Percentiles rank a stretch among this genome's conserved stretches.
phyloP scores from a whole-genome alignment of 805 yeast species.

The Starmerella cellae region DNA sequence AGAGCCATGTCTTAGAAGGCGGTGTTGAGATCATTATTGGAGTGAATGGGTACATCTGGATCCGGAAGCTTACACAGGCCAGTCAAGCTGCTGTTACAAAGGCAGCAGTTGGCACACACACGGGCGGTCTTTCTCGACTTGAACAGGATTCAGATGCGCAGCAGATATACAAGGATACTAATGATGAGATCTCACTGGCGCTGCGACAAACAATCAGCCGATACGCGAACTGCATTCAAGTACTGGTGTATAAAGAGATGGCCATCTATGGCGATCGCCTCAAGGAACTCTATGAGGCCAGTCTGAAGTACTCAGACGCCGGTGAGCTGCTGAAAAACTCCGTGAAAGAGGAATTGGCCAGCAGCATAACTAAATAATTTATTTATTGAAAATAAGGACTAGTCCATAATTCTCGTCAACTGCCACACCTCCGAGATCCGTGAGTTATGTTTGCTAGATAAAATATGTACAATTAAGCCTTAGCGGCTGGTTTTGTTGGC shows the following conservation, averaged over 20 bases:
- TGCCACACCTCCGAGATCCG: no score
- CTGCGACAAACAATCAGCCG: constrained; percentile 66
- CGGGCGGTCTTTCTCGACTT: constrained; percentile 55
- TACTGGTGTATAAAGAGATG: constrained; percentile 69
- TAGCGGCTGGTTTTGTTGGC: no score
- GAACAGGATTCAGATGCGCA: constrained; percentile 82
- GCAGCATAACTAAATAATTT: no score
- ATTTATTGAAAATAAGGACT: no score
- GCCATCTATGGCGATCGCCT: constrained; percentile 77
- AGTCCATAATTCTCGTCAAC: no score
- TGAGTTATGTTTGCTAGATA: no score
- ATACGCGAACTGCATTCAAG: constrained; percentile 70
- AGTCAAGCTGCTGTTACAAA: not conserved
- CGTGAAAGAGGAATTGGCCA: constrained; percentile 58
- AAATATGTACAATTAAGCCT: no score
- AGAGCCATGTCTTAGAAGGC: constrained; percentile 84
- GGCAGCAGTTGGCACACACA: constrained; percentile 20
- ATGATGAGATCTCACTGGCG: constrained; percentile 52
- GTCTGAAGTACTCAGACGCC: constrained; percentile 57
- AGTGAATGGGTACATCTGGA: constrained; percentile 90
- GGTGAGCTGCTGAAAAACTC: constrained; percentile 65
- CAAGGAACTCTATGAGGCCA: constrained; percentile 74
- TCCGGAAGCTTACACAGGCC: constrained; percentile 47
- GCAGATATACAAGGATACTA: constrained; percentile 87
- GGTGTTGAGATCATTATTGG: constrained; percentile 82